Evolutionary conservation across 331 rosid species (phyloP).

Genomic region (Ulmus americana): DNA sequence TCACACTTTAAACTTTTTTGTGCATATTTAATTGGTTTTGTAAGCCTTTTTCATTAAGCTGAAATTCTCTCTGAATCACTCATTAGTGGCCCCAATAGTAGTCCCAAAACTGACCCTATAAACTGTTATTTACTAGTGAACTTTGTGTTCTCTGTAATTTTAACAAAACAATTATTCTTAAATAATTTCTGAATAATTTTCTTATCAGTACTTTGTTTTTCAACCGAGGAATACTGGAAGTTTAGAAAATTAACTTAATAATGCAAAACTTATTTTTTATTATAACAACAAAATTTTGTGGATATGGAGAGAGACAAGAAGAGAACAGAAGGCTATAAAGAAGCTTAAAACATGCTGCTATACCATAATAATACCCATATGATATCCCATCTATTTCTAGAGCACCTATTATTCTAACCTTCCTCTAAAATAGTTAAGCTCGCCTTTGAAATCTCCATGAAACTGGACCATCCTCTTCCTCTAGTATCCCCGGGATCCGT

Average conservation of each 20-base stretch:
- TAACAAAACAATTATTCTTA: too few species aligned
- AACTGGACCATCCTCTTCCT: constrained; percentile 3
- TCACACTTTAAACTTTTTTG: too few species aligned
- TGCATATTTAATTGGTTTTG: background rate
- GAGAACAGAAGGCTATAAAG: constrained; percentile 23
- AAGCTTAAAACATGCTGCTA: constrained; percentile 26
- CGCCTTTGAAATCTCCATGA: constrained; percentile 16
- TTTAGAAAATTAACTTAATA: background rate
- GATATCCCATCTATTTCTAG: constrained; percentile 36
- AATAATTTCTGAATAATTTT: too few species aligned
- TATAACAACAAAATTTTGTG: constrained; percentile 19
- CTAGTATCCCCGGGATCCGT: constrained; percentile 54
- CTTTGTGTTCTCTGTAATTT: too few species aligned
- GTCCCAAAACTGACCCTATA: too few species aligned
- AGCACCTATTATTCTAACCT: constrained; percentile 26
- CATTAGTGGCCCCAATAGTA: too few species aligned
- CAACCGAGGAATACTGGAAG: too few species aligned
- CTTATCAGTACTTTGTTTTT: too few species aligned
- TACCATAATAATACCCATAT: constrained; percentile 33
- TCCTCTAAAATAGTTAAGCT: constrained; percentile 14
- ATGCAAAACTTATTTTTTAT: background rate
- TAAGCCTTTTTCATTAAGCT: background rate
- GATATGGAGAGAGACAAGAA: background rate
- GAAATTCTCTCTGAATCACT: too few species aligned
- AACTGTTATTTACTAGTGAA: too few species aligned